Evolutionary conservation across 768 basidiomycete genomes (phyloP), one percentile per base, ranked within the genome.

Genomic region (Lactarius tabidus): DNA sequence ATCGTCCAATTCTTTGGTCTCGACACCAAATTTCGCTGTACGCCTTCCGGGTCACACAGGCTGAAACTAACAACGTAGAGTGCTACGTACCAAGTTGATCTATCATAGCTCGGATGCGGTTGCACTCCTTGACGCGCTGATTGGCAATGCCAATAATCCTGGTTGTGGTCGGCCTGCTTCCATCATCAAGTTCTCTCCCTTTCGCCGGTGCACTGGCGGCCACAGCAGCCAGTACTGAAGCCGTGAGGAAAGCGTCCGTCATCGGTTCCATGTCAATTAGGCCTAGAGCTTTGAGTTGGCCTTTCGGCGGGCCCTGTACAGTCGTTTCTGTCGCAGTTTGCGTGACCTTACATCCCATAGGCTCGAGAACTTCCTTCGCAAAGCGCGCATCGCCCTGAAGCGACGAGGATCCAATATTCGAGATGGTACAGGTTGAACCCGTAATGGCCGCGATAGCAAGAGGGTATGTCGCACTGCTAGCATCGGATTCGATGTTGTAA

Each of bases 171-270:
- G 65, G 57, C 65, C 64, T 71, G 43, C 63, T 72, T 18, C 68
- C 76, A 63, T 73, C 78, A 43, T 68, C 59, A 6, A 82, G 74
- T 26, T 74, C 70, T 68, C 85, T 85, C 12, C 84, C 86, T 45
- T 75, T 74, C 0, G 86, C 79, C 0, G 80, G 75, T 10, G 79
- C 73, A 2, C 66, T 63, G 15, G 74, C 75, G 1, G 88, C 87
- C 26, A 97, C 91, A 62, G 97, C 96, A 59, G 93, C 95, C 23
- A 99, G 79, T 9, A 89, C 95, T 14, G 87, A 90, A 10, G 97
- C 96, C 2, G 95, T 98, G 78, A 98, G 83, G 80, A 99, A 99
- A 26, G 96, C 97, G 74, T 99, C 97, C 8, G 97, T 99, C 97
- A 99, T 98, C n/a, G 89, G 88, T 76, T 97, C 94, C 97, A 98